Evolutionary conservation across 129 eudicot genomes (phyloP).

Genomic region (Kitagawia praeruptora): DNA sequence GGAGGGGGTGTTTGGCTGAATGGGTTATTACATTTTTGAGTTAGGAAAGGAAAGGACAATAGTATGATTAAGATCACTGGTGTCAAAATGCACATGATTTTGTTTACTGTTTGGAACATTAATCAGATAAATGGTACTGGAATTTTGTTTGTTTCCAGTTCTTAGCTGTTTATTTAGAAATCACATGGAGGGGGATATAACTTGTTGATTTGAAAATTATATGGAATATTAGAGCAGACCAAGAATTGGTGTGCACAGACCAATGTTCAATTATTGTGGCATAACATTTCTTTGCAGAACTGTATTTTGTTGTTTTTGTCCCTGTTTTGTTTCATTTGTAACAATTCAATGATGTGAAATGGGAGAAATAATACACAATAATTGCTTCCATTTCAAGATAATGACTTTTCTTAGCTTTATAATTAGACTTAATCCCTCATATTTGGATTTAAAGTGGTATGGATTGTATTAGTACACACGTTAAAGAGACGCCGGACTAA

Average conservation of each 20-base stretch:
- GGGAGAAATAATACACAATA: neutral
- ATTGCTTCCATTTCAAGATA: neutral
- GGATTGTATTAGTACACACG: neutral
- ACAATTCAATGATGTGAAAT: neutral
- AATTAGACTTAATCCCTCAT: neutral
- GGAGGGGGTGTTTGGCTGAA: slow-evolving; percentile 9
- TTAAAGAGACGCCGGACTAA: neutral
- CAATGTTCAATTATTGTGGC: slow-evolving; percentile 27
- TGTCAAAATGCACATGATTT: neutral
- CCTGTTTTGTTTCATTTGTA: neutral
- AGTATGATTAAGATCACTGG: neutral
- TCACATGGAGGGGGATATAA: slow-evolving; percentile 21
- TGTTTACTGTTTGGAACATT: neutral
- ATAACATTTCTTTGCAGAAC: slow-evolving; percentile 18
- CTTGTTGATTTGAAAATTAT: slow-evolving; percentile 24
- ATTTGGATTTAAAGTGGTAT: neutral
- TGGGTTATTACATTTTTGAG: neutral
- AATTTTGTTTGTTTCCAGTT: slow-evolving; percentile 13
- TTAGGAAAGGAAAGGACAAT: neutral
- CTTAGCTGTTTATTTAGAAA: slow-evolving; percentile 17
- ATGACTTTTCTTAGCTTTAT: neutral
- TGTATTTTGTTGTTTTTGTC: slow-evolving; percentile 23
- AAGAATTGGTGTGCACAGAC: slow-evolving; percentile 7
- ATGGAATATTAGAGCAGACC: slow-evolving; percentile 23
- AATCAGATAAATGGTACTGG: neutral